Base-by-base conservation (phyloP, 352 stramenopile species). In the Phytophthora pistaciae region DNA sequence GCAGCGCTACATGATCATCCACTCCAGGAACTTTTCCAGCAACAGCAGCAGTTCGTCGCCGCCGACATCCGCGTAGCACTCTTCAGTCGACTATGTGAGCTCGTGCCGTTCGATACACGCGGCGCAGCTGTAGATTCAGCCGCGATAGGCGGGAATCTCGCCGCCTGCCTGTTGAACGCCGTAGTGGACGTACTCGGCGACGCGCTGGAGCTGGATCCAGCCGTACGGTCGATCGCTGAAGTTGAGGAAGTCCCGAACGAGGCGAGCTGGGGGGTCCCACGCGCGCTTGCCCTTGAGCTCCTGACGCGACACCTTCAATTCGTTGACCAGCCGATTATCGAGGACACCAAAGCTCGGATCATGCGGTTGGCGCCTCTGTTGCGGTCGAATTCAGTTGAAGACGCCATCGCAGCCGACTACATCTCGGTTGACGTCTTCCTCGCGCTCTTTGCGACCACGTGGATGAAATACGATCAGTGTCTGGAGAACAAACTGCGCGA, bases 141-240 rank as follows among this genome's bases (percentile, higher is more conserved):
- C 8, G 25, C 56, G 13, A 53, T 75, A 7, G 57, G 55, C 10
- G 78, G 79, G 18, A 90, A 90, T 66, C 33, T 91, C 11, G 80
- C 76, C 25, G 59, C 74, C 23, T 82, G 75, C 49, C 64, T 78
- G 16, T n/a, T 83, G 25, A 80, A 85, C 68, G 77, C 77, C 1
- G 40, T 90, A 5, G 49, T 92, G 5, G 87, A 94, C 60, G 66
- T 88, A 25, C 64, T 94, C 3, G 80, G 81, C n/a, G 87, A 94
- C 59, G 44, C 90, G 5, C 65, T 92, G 16, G 87, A 94, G 64
- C 62, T 92, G 16, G 87, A 92, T 44, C 49, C 72, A 33, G 36
- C 72, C 5, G 59, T 80, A 4, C 1, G 21, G 11, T 78, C 77
- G 11, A 64, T 90, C 3, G 67, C 78, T 38, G 75, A 83, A 3